Base-by-base conservation (phyloP, 345 rosid species). In the Lepidium africanum region DNA sequence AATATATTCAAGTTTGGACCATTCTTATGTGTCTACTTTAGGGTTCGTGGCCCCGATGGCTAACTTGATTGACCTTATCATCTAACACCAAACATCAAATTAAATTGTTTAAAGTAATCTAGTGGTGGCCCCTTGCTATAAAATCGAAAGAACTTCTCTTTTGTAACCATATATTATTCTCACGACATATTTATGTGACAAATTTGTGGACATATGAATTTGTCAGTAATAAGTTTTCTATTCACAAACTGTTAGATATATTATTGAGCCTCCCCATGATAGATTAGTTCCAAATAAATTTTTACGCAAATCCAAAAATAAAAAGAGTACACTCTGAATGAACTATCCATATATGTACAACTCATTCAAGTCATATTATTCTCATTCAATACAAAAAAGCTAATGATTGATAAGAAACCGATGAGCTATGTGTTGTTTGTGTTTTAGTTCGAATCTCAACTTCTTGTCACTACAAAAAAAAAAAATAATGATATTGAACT, bases 41-140 rank as follows among this genome's bases (percentile, higher is more conserved):
- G 64, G 56, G 56, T 21, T 46, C 55, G 56, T 45, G 63, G 75
- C 63, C 69, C 63, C 41, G 10, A 71, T 2, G 56, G 14, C 69
- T 62, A 52, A 16, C 57, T 45, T 45, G 63, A 63, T 53, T 15
- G 69, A 63, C 64, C 65, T 55, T 54, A 72, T 63, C 70, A 63
- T 63, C 58, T 46, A 0, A 21, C 51, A 64, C 59, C 52, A 47
- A 56, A 46, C 42, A 47, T 46, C 42, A 56, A 17, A 38, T 37
- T 50, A 13, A 27, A 63, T 46, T 63, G 13, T 41, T 30, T n/a
- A 63, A 46, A 54, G 6, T 25, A 47, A 38, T 47, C 13, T 56
- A 63, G 36, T 64, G 70, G 76, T 63, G 76, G 58, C 52, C 59
- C 76, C 46, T 55, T 46, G 23, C 57, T 71, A 45, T 30, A 56